Evolutionary conservation across 306 rosid genomes (phyloP).

Genomic region (Pachyrhizus erosus): DNA sequence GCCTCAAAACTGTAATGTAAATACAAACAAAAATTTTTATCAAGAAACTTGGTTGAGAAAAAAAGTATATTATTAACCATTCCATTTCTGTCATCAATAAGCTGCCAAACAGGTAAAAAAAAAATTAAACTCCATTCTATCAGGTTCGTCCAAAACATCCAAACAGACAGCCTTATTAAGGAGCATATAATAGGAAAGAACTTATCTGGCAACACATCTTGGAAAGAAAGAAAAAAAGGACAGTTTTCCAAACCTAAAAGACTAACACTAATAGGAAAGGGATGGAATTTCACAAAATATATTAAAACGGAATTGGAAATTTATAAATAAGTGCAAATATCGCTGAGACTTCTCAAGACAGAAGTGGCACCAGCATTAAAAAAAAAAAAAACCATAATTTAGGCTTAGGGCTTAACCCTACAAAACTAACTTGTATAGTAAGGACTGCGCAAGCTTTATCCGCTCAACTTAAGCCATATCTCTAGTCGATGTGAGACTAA

Average conservation of each 20-base stretch:
- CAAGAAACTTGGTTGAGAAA: neutral
- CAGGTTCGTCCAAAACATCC: slow-evolving; percentile 4
- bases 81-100: neutral
- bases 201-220: neutral
- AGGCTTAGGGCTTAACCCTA: neutral
- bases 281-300: neutral
- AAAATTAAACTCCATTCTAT: neutral
- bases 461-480: no score
- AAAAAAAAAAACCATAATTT: neutral
- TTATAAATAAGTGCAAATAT: neutral
- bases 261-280: neutral
- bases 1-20: neutral
- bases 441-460: neutral
- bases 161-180: neutral
- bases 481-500: no score
- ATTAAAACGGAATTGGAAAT: neutral
- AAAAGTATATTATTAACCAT: neutral
- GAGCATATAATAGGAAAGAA: neutral
- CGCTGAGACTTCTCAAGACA: neutral
- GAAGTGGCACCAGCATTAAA: slow-evolving; percentile 18
- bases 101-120: neutral
- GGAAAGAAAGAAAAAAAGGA: neutral
- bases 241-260: neutral
- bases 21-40: neutral
- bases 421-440: neutral